Evolutionary conservation across 352 stramenopile species (phyloP), one percentile per base, ranked within the genome.

Genomic region (Globisporangium irregulare): DNA sequence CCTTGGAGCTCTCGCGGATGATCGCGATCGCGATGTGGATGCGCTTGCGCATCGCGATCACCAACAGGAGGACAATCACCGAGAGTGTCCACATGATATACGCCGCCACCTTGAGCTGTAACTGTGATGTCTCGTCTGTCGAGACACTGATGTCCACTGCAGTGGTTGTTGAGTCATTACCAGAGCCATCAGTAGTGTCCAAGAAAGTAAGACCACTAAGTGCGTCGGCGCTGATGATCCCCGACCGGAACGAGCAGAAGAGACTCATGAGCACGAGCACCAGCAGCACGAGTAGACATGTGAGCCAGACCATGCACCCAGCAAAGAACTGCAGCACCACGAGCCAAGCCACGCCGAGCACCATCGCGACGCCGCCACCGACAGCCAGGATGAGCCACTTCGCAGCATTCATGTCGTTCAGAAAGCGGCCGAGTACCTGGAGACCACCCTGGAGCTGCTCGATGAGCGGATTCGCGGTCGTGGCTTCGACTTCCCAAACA

Each of bases 311-410:
- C 38, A 94, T 84, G 59, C 75, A 86, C 2, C 80, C 81, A 3
- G 85, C 84, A 48, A 91, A 91, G 67, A 89, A 91, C 63, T 90
- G 85, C n/a, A 96, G 66, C 41, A 93, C 68, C 10, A 90, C 66
- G 29, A 96, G 68, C 87, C 86, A 95, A 5, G 91, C 4, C 22
- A 94, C 58, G 12, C 87, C 84, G 0, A 95, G 59, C 7, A 82
- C 38, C 43, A 90, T 68, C 8, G 85, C 76, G 6, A 82, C 85
- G 4, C 71, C 73, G 7, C 80, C 86, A 1, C 84, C 87, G 8
- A 87, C 73, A 6, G 81, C 55, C 22, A 95, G 29, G 12, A 96
- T 76, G 43, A 92, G 70, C 50, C 73, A 75, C 1, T 80, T 79
- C n/a, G 80, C 79, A 12, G 82, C 76, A 25, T 78, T 77, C 69